These are phyloP conservation scores for Colletotrichum paranaense DNA, from an alignment of 2,329 filamentous ascomycete genomes.

Conservation along the genomic window DNA sequence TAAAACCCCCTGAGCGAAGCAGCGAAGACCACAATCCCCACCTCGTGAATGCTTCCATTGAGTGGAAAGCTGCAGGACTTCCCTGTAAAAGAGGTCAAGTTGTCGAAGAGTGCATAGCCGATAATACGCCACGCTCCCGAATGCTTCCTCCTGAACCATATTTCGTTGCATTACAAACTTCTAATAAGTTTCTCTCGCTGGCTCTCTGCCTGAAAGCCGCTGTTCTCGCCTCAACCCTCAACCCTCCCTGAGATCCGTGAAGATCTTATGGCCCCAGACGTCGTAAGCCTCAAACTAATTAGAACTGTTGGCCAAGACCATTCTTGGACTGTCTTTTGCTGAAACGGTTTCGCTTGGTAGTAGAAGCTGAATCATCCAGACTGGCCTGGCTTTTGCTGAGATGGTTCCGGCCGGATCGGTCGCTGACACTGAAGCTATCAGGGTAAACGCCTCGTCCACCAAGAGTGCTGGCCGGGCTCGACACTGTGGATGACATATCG, in stretches of 20 bases:
- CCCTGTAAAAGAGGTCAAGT: conserved; percentile 11
- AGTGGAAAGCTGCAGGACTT: conserved; percentile 12
- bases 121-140: conserved; percentile 35
- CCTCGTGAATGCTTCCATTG: conserved; percentile 25
- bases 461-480: conserved; percentile 81
- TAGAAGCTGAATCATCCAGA: conserved; percentile 60
- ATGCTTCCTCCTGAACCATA: conserved; percentile 32
- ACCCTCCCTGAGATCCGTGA: neutral
- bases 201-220: neutral
- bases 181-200: neutral
- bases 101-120: conserved; percentile 25
- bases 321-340: conserved; percentile 95
- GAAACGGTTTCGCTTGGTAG: conserved; percentile 73
- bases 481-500: conserved; percentile 77
- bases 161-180: conserved; percentile 16
- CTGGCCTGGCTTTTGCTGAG: conserved; percentile 69
- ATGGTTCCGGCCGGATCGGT: conserved; percentile 66
- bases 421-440: conserved; percentile 60
- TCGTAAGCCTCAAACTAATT: conserved; percentile 34
- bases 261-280: neutral
- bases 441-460: conserved; percentile 67
- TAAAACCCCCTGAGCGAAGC: neutral
- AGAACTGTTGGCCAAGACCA: conserved; percentile 91
- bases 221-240: neutral
- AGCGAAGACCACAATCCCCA: neutral